These are phyloP conservation scores for Akanthomyces lecanii DNA, from an alignment of 2,329 filamentous ascomycete species.

Conservation along the genomic window DNA sequence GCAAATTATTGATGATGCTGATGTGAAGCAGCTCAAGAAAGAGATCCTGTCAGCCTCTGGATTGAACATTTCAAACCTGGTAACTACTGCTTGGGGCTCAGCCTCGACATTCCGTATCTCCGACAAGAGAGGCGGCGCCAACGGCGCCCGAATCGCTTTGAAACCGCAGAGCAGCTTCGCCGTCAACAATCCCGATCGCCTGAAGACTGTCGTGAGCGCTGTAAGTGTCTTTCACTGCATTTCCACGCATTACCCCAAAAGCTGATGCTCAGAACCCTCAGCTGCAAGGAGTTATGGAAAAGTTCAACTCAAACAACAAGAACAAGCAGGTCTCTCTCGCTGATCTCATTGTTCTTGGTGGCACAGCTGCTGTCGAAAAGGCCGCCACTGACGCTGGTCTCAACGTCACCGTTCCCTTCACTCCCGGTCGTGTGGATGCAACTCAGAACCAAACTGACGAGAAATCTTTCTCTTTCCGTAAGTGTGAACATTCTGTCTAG, in stretches of 20 bases:
- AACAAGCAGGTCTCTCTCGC: slow-evolving; percentile 72
- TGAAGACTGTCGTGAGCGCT: slow-evolving; percentile 56
- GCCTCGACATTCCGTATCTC: slow-evolving; percentile 68
- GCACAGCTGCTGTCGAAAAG: slow-evolving; percentile 67
- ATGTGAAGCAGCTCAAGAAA: slow-evolving; percentile 63
- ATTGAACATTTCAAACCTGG: slow-evolving; percentile 55
- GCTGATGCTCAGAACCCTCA: neutral
- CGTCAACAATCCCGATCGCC: slow-evolving; percentile 67
- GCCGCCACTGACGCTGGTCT: slow-evolving; percentile 48
- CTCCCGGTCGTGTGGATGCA: slow-evolving; percentile 67
- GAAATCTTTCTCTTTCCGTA: slow-evolving; percentile 53
- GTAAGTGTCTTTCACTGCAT: slow-evolving; percentile 51
- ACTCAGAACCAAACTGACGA: slow-evolving; percentile 68
- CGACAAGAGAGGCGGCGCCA: slow-evolving; percentile 80
- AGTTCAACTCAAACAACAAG: slow-evolving; percentile 39
- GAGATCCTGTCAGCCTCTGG: slow-evolving; percentile 58
- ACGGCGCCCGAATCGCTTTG: slow-evolving; percentile 73
- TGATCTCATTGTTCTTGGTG: slow-evolving; percentile 73
- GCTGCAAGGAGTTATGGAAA: slow-evolving; percentile 6
- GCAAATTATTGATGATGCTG: slow-evolving; percentile 54
- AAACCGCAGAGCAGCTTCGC: slow-evolving; percentile 68
- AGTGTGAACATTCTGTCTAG: neutral
- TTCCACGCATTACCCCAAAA: neutral
- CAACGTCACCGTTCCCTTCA: slow-evolving; percentile 63
- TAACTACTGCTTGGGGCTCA: slow-evolving; percentile 64